phyloP scores from a whole-genome alignment of 768 basidiomycete genomes.

The Russula lepida region DNA sequence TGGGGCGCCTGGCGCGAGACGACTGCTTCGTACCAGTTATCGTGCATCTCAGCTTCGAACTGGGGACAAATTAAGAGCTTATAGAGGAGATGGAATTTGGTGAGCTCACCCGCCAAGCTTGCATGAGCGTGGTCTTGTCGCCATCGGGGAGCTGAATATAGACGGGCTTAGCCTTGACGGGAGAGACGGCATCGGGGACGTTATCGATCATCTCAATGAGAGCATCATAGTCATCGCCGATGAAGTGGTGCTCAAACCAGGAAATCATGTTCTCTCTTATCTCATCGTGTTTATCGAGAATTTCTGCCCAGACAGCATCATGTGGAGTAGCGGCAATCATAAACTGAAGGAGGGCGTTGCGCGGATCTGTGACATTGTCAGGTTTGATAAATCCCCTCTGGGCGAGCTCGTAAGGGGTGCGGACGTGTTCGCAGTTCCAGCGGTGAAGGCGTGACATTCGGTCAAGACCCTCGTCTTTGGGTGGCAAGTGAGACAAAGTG shows the following conservation, averaged over 20 bases:
- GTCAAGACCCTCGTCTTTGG: conserved; percentile 21
- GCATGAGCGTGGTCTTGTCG: conserved; percentile 50
- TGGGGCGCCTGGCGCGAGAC: conserved; percentile 70
- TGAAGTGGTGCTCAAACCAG: conserved; percentile 35
- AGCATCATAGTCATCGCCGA: conserved; percentile 36
- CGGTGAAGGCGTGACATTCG: conserved; percentile 40
- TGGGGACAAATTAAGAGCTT: conserved; percentile 22
- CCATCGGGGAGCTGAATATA: conserved; percentile 75
- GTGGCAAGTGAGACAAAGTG: conserved; percentile 32
- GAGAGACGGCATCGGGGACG: conserved; percentile 70
- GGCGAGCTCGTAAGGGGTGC: conserved; percentile 33
- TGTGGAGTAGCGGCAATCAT: conserved; percentile 66
- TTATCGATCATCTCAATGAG: conserved; percentile 41
- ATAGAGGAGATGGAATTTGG: background rate
- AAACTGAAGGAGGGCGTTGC: conserved; percentile 64
- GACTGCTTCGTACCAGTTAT: conserved; percentile 94
- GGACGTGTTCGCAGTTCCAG: conserved; percentile 50
- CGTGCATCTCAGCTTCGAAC: conserved; percentile 88
- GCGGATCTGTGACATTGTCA: conserved; percentile 28
- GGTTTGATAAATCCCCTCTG: conserved; percentile 13
- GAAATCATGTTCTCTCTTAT: conserved; percentile 44
- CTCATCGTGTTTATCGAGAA: conserved; percentile 41
- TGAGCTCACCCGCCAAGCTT: conserved; percentile 71
- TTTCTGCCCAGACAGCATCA: conserved; percentile 38
- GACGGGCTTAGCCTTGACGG: conserved; percentile 72